These are phyloP conservation scores for Penicillium corylophilum DNA, from an alignment of 2,329 filamentous ascomycete genomes.

Conservation along the genomic window DNA sequence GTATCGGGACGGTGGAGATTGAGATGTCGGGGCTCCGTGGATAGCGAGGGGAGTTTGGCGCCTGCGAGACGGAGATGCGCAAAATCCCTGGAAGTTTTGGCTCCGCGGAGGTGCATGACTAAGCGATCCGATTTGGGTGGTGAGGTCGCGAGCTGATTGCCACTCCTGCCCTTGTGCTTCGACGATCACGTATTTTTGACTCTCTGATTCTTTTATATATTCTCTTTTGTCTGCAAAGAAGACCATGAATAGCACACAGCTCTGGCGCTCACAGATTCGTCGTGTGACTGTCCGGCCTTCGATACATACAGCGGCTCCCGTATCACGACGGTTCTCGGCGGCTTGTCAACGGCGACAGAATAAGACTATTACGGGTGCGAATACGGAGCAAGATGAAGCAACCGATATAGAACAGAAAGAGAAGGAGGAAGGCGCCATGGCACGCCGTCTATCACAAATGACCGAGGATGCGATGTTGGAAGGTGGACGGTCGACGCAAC, in stretches of 20 bases:
- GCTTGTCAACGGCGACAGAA: conserved; percentile 24
- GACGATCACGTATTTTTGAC: neutral
- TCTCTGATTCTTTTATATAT: neutral
- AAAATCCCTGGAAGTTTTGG: conserved; percentile 23
- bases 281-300: conserved; percentile 13
- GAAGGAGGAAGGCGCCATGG: conserved; percentile 56
- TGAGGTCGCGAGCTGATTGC: neutral
- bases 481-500: conserved; percentile 55
- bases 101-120: conserved; percentile 37
- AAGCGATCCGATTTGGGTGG: conserved; percentile 14
- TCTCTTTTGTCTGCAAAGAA: neutral
- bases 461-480: conserved; percentile 58
- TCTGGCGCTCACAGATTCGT: conserved; percentile 16
- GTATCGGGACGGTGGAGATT: neutral
- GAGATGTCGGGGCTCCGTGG: conserved; percentile 12
- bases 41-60: conserved; percentile 10
- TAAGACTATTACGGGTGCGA: conserved; percentile 12
- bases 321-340: conserved; percentile 23
- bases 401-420: conserved; percentile 15
- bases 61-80: conserved; percentile 11
- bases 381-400: conserved; percentile 15
- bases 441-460: conserved; percentile 58
- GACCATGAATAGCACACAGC: conserved; percentile 24
- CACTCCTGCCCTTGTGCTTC: conserved; percentile 1
- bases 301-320: conserved; percentile 11